A percentile compares a stretch with the other conserved stretches of the same genome.
Evolutionary conservation across 2,329 filamentous ascomycete species (phyloP).

Genomic region (Ophiostoma sp.): DNA sequence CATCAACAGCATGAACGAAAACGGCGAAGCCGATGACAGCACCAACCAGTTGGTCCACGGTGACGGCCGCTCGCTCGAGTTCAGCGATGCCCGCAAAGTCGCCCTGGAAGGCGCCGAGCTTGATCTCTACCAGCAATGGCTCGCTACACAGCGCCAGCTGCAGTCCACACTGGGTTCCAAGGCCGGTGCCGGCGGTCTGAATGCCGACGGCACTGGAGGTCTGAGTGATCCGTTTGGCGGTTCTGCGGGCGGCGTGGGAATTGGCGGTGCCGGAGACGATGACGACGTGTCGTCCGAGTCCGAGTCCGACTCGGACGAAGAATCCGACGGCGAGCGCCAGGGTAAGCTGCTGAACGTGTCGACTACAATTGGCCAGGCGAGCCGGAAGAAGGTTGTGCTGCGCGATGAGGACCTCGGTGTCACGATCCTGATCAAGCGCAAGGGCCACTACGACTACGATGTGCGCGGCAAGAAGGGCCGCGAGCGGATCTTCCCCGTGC

Average conservation of each 20-base stretch:
- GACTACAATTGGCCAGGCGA: constrained; percentile 74
- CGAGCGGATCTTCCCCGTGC: constrained; percentile 86
- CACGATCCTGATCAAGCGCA: constrained; percentile 81
- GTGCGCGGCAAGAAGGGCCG: constrained; percentile 85
- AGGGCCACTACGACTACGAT: constrained; percentile 89
- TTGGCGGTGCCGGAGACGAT: constrained; percentile 48
- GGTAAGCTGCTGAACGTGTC: constrained; percentile 88
- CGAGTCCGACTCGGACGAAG: constrained; percentile 78
- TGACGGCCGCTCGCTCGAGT: constrained; percentile 55
- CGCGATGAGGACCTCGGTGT: constrained; percentile 88
- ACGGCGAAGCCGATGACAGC: constrained; percentile 38
- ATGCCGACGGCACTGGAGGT: constrained; percentile 14
- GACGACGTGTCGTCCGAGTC: constrained; percentile 79
- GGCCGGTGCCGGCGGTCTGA: constrained; percentile 34
- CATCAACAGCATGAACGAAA: constrained; percentile 46
- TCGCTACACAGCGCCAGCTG: constrained; percentile 80
- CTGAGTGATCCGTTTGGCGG: background rate
- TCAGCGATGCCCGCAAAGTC: constrained; percentile 57
- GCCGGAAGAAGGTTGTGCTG: constrained; percentile 77
- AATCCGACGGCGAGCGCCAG: constrained; percentile 84
- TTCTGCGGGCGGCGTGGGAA: background rate
- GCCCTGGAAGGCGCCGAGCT: constrained; percentile 72
- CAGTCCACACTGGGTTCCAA: constrained; percentile 68
- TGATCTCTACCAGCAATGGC: constrained; percentile 80
- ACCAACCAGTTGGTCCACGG: constrained; percentile 57